These are phyloP conservation scores for Boletus huronensis DNA, from an alignment of 768 basidiomycete genomes.

Conservation along the genomic window DNA sequence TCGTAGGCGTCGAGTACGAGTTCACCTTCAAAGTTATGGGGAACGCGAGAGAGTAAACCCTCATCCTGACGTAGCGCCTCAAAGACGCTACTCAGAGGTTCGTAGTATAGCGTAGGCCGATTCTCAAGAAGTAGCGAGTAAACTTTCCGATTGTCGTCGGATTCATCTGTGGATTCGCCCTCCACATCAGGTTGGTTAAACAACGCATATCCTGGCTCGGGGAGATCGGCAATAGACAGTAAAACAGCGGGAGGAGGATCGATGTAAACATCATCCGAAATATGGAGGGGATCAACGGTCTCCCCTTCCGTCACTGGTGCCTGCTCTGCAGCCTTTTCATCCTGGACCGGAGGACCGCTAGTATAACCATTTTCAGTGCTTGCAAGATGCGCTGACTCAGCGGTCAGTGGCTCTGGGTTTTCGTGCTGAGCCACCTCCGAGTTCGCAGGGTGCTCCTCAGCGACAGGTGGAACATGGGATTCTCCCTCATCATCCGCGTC, in stretches of 20 bases:
- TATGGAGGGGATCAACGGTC: conserved; percentile 48
- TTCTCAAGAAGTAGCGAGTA: conserved; percentile 54
- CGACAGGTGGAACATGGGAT: neutral
- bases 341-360: neutral
- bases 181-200: conserved; percentile 51
- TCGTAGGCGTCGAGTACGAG: conserved; percentile 70
- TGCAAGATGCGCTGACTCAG: conserved; percentile 10
- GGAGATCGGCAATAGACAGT: conserved; percentile 41
- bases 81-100: conserved; percentile 66
- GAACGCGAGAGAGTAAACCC: conserved; percentile 39
- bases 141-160: conserved; percentile 15
- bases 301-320: conserved; percentile 11
- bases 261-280: conserved; percentile 66
- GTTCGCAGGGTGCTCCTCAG: conserved; percentile 1
- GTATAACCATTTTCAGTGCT: conserved; percentile 7
- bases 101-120: conserved; percentile 72
- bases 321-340: conserved; percentile 14
- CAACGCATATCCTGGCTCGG: conserved; percentile 42
- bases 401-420: conserved; percentile 2
- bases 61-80: conserved; percentile 68
- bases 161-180: conserved; percentile 17
- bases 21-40: conserved; percentile 55
- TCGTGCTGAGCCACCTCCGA: conserved; percentile 13
- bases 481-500: conserved; percentile 4
- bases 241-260: conserved; percentile 73